These are phyloP conservation scores for Morella rubra DNA, from an alignment of 306 rosid genomes.

Conservation along the genomic window DNA sequence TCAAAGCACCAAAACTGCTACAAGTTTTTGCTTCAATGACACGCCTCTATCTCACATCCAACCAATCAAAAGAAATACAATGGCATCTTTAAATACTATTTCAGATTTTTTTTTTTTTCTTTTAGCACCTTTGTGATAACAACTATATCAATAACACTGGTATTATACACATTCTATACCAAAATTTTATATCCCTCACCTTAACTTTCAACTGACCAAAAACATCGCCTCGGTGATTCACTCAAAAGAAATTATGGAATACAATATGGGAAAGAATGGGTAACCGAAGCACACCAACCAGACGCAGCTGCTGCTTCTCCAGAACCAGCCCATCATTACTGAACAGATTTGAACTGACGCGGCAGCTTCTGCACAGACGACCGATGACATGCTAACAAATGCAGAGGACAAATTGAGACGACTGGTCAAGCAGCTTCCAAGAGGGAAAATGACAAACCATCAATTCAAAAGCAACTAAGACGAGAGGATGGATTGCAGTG, in stretches of 20 bases:
- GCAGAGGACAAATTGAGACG: background rate
- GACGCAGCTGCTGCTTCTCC: constrained; percentile 38
- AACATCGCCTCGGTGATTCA: constrained; percentile 23
- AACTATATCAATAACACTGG: constrained; percentile 8
- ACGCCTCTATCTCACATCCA: constrained; percentile 35
- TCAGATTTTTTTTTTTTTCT: background rate
- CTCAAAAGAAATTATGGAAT: constrained; percentile 25
- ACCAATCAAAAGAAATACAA: constrained; percentile 9
- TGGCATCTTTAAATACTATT: background rate
- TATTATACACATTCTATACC: constrained; percentile 36
- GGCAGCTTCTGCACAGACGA: constrained; percentile 32
- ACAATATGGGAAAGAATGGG: constrained; percentile 33
- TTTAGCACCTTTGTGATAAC: constrained; percentile 23
- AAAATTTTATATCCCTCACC: constrained; percentile 28
- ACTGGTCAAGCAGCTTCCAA: constrained; percentile 14
- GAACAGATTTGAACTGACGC: constrained; percentile 27
- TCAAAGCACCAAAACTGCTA: constrained; percentile 10
- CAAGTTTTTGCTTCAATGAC: constrained; percentile 1
- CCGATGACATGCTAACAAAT: constrained; percentile 32
- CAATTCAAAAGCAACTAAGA: constrained; percentile 27
- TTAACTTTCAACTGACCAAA: constrained; percentile 26
- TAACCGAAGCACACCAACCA: constrained; percentile 29
- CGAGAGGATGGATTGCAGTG: constrained; percentile 83
- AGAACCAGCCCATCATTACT: constrained; percentile 20
- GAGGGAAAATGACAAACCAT: constrained; percentile 11